A percentile compares a stretch with the other conserved stretches of the same genome.
Conservation (phyloP, 179 eudicot genomes). For the Spinacia oleracea region DNA sequence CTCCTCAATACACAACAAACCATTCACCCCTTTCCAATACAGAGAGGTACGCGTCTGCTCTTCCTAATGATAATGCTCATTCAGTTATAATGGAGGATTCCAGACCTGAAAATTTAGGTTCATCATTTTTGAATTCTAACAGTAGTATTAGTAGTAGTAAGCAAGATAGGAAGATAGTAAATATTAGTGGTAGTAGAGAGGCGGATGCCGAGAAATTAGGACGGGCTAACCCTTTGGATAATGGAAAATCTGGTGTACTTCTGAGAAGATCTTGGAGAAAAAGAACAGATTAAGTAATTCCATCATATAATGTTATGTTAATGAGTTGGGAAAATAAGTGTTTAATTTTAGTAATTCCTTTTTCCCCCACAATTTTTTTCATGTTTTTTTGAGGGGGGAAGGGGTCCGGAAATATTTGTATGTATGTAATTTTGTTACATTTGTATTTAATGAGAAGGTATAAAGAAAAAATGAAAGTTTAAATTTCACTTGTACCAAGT, state of each 20-base stretch:
- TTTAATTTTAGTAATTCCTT: conserved; percentile 23
- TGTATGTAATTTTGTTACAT: conserved; percentile 29
- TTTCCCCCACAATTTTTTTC: conserved; percentile 25
- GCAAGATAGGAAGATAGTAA: conserved; percentile 48
- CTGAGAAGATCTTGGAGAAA: conserved; percentile 45
- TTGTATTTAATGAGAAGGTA: conserved; percentile 39
- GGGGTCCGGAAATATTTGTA: conserved; percentile 29
- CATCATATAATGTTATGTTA: conserved; percentile 19
- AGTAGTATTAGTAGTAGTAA: conserved; percentile 22
- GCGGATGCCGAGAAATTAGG: conserved; percentile 52
- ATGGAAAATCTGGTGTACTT: conserved; percentile 41
- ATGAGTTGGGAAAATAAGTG: conserved; percentile 29
- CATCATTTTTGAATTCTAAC: conserved; percentile 47
- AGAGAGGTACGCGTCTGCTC: conserved; percentile 41
- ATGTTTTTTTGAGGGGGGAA: conserved; percentile 25
- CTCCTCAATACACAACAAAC: conserved; percentile 44
- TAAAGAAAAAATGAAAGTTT: conserved; percentile 26
- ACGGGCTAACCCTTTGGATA: conserved; percentile 38
- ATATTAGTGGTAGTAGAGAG: conserved; percentile 50
- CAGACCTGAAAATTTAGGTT: conserved; percentile 19
- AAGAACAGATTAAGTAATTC: conserved; percentile 32
- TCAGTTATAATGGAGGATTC: conserved; percentile 6
- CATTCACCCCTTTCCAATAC: conserved; percentile 48
- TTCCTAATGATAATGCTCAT: conserved; percentile 25
- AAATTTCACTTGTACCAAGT: background rate